Conservation (phyloP, 1,284 basidiomycete genomes). For the Albatrellus sp. region DNA sequence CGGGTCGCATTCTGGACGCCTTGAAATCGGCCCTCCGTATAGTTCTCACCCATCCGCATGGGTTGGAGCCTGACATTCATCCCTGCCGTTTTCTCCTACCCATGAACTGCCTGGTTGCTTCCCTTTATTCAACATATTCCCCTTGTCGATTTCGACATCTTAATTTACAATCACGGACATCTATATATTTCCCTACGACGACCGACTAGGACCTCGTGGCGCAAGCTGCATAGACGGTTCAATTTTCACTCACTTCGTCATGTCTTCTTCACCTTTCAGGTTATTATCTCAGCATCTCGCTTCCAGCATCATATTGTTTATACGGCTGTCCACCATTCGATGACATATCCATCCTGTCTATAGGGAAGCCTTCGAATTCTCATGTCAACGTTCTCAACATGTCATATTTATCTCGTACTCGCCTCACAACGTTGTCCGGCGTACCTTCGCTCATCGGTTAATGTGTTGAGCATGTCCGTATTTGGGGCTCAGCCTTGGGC, state of each 20-base stretch:
- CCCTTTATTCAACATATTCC: neutral
- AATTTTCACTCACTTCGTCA: conserved; percentile 1
- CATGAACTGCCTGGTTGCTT: no score
- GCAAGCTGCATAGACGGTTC: conserved; percentile 9
- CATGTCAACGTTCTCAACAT: conserved; percentile 6
- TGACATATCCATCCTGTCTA: conserved; percentile 59
- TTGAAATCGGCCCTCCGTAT: conserved; percentile 26
- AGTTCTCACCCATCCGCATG: conserved; percentile 35
- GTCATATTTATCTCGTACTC: conserved; percentile 11
- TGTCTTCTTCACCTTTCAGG: conserved; percentile 6
- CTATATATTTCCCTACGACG: neutral
- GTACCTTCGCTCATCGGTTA: neutral
- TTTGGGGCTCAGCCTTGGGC: neutral
- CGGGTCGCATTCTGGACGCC: conserved; percentile 18
- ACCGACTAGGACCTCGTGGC: conserved; percentile 6
- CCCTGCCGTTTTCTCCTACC: neutral
- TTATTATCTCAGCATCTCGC: conserved; percentile 1
- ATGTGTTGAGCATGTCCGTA: neutral
- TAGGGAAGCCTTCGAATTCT: conserved; percentile 15
- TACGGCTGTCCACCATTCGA: conserved; percentile 22
- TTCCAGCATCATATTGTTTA: conserved; percentile 16
- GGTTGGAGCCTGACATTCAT: conserved; percentile 31
- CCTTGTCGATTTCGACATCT: no score
- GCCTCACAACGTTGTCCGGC: neutral
- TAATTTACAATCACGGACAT: no score